phyloP scores from a whole-genome alignment of 2,329 filamentous ascomycete species.

The Sclerotinia minor region DNA sequence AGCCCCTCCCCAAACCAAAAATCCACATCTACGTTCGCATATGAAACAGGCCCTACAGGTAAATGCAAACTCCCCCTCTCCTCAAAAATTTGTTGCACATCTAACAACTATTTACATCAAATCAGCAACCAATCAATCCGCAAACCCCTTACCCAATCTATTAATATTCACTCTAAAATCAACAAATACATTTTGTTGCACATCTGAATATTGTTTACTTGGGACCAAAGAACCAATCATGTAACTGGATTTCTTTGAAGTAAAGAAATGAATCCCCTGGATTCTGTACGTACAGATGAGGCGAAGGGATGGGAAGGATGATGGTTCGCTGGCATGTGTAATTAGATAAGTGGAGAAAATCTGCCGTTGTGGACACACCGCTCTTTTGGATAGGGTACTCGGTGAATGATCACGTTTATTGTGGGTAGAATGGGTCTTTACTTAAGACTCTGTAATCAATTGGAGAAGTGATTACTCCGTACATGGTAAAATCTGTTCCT shows the following conservation, averaged over 20 bases:
- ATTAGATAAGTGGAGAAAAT: conserved; percentile 6
- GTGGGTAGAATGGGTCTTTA: too few species aligned
- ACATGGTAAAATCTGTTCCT: too few species aligned
- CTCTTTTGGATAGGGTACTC: too few species aligned
- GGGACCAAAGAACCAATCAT: background rate
- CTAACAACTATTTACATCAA: background rate
- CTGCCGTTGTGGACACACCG: too few species aligned
- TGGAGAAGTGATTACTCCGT: too few species aligned
- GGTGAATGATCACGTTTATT: too few species aligned
- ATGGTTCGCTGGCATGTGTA: background rate
- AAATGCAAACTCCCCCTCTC: background rate
- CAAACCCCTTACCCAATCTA: too few species aligned
- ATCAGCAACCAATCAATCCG: background rate
- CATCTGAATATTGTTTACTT: conserved; percentile 8
- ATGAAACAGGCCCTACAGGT: too few species aligned
- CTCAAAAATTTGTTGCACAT: background rate
- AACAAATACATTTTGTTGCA: conserved; percentile 1
- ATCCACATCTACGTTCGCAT: too few species aligned
- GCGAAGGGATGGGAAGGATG: background rate
- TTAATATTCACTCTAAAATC: background rate
- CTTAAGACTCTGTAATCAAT: too few species aligned
- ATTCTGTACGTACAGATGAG: too few species aligned
- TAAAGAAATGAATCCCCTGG: background rate
- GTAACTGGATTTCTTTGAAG: background rate
- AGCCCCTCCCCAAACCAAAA: too few species aligned